phyloP scores from a whole-genome alignment of 177 flowering plant species.

The Vitis hybrid region DNA sequence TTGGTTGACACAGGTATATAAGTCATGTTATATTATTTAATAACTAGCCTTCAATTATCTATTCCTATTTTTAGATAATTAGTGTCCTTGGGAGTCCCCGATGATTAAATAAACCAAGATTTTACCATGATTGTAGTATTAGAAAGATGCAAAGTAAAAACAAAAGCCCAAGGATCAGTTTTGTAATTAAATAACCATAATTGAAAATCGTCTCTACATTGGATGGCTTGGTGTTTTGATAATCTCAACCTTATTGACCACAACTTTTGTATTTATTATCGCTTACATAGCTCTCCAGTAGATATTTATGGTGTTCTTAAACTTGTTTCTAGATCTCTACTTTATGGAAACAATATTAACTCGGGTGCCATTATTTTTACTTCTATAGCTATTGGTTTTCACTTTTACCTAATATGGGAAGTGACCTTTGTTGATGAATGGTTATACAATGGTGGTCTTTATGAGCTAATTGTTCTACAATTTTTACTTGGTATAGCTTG shows the following conservation, averaged over 20 bases:
- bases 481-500: slow-evolving; percentile 21
- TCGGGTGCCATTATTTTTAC: slow-evolving; percentile 10
- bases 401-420: not conserved
- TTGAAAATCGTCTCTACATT: not conserved
- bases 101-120: no score
- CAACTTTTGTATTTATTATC: slow-evolving; percentile 11
- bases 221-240: slow-evolving; percentile 7
- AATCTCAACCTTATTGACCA: not conserved
- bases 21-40: no score
- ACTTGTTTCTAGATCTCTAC: slow-evolving; percentile 8
- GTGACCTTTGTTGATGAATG: no score
- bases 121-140: no score
- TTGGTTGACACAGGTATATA: no score
- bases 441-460: slow-evolving; percentile 13
- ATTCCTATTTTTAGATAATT: no score
- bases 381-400: not conserved
- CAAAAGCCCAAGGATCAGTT: not conserved
- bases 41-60: no score
- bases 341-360: slow-evolving; percentile 15
- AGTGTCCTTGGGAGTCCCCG: no score
- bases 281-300: slow-evolving; percentile 8
- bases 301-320: slow-evolving; percentile 13
- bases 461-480: slow-evolving; percentile 15
- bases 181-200: not conserved
- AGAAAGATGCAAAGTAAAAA: not conserved